These are phyloP conservation scores for Talaromyces sp. DNA, from an alignment of 2,329 filamentous ascomycete species.

Conservation along the genomic window DNA sequence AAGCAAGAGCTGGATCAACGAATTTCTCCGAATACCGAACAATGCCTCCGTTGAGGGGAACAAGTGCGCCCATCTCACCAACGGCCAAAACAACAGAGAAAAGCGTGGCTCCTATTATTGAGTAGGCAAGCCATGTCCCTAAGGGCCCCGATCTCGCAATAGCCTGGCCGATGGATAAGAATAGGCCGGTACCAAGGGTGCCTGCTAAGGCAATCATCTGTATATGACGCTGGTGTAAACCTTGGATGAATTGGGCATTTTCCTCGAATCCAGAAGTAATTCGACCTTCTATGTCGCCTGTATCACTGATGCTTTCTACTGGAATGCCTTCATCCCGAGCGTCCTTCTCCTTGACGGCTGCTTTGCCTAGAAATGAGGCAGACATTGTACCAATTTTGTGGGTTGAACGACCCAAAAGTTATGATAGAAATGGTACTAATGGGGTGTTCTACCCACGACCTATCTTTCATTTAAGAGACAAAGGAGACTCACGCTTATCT, in stretches of 20 bases:
- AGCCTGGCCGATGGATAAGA: slow-evolving; percentile 51
- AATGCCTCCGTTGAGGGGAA: slow-evolving; percentile 39
- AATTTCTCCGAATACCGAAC: slow-evolving; percentile 42
- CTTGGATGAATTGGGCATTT: neutral
- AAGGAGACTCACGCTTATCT: neutral
- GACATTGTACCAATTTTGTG: neutral
- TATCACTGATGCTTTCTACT: neutral
- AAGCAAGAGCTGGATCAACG: slow-evolving; percentile 37
- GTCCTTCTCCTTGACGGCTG: neutral
- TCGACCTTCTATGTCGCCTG: neutral
- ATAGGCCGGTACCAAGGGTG: slow-evolving; percentile 54
- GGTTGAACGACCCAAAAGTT: neutral
- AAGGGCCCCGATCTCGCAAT: slow-evolving; percentile 50
- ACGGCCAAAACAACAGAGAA: slow-evolving; percentile 45
- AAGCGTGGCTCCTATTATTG: slow-evolving; percentile 44
- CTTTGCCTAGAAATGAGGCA: neutral
- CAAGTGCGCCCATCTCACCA: slow-evolving; percentile 38
- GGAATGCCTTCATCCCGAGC: neutral
- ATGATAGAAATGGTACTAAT: neutral
- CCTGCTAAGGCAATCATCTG: slow-evolving; percentile 59
- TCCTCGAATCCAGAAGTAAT: slow-evolving; percentile 3
- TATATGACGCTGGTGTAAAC: slow-evolving; percentile 37
- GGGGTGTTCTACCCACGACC: neutral
- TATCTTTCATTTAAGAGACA: neutral
- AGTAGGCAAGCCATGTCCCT: slow-evolving; percentile 44